Conservation (phyloP, 2,329 filamentous ascomycete species). For the Rosellinia necatrix region DNA sequence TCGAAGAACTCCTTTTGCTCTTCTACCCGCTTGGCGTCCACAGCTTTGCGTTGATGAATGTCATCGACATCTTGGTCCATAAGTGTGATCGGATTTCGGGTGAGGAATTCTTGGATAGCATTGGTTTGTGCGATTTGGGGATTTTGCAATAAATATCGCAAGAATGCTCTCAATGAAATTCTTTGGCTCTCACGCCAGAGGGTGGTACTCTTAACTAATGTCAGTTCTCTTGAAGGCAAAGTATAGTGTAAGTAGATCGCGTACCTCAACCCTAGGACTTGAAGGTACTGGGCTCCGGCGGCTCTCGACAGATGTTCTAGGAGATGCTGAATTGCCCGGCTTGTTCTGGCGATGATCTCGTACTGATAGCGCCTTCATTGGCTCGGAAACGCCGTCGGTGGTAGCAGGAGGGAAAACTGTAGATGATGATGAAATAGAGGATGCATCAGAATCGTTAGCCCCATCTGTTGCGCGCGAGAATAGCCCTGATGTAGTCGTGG, state of each 20-base stretch:
- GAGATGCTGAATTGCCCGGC: constrained; percentile 46
- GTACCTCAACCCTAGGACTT: constrained; percentile 40
- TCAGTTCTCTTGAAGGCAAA: constrained; percentile 39
- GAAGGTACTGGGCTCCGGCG: constrained; percentile 39
- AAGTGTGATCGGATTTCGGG: constrained; percentile 69
- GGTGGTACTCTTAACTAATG: constrained; percentile 53
- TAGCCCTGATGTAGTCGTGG: constrained; percentile 66
- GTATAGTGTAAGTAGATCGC: constrained; percentile 1
- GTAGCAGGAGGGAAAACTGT: constrained; percentile 52
- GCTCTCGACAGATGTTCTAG: constrained; percentile 52
- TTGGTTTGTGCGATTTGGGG: constrained; percentile 81
- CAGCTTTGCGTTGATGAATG: constrained; percentile 75
- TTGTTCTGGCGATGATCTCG: constrained; percentile 47
- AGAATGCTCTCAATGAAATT: constrained; percentile 86
- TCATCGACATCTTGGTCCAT: constrained; percentile 85
- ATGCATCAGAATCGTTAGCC: constrained; percentile 73
- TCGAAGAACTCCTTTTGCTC: constrained; percentile 96
- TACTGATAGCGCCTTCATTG: constrained; percentile 50
- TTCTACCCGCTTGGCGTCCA: constrained; percentile 86
- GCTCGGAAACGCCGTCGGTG: constrained; percentile 39
- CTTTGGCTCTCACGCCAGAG: constrained; percentile 88
- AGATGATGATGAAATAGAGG: constrained; percentile 80
- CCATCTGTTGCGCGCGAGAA: constrained; percentile 55
- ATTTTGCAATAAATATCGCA: constrained; percentile 85
- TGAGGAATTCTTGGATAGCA: constrained; percentile 84